Evolutionary conservation across 2,329 filamentous ascomycete species (phyloP).

Genomic region (Penicillium sp.): DNA sequence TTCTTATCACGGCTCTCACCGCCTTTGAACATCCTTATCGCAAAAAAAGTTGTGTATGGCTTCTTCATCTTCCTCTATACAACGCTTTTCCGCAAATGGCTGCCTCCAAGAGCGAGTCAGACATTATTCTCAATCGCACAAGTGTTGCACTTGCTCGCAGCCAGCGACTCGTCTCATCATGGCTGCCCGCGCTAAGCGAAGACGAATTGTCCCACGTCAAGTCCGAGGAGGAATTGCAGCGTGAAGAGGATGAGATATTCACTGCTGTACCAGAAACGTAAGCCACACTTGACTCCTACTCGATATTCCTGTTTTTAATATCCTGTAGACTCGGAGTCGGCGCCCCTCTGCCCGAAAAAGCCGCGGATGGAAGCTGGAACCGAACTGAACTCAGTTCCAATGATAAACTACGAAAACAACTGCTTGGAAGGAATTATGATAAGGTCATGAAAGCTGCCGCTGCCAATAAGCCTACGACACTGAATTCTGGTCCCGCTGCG

Average conservation of each 20-base stretch:
- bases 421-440: conserved; percentile 42
- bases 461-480: conserved; percentile 5
- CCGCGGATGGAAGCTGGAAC: conserved; percentile 39
- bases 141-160: conserved; percentile 51
- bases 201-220: conserved; percentile 37
- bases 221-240: conserved; percentile 43
- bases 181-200: conserved; percentile 49
- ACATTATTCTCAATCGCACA: conserved; percentile 52
- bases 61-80: not conserved
- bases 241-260: conserved; percentile 53
- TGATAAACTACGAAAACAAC: conserved; percentile 43
- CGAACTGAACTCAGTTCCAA: conserved; percentile 40
- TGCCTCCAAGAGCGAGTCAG: conserved; percentile 42
- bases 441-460: conserved; percentile 37
- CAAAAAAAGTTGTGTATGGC: conserved; percentile 8
- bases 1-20: conserved; percentile 6
- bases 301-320: not conserved
- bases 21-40: conserved; percentile 15
- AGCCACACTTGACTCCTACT: conserved; percentile 6
- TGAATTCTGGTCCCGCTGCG: conserved; percentile 14
- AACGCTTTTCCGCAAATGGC: conserved; percentile 23
- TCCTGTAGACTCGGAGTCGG: conserved; percentile 45
- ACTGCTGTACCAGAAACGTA: conserved; percentile 52
- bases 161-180: conserved; percentile 52
- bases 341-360: conserved; percentile 42